Evolutionary conservation across 1,284 basidiomycete species (phyloP).

Genomic region (Lignosus rhinocerotis): DNA sequence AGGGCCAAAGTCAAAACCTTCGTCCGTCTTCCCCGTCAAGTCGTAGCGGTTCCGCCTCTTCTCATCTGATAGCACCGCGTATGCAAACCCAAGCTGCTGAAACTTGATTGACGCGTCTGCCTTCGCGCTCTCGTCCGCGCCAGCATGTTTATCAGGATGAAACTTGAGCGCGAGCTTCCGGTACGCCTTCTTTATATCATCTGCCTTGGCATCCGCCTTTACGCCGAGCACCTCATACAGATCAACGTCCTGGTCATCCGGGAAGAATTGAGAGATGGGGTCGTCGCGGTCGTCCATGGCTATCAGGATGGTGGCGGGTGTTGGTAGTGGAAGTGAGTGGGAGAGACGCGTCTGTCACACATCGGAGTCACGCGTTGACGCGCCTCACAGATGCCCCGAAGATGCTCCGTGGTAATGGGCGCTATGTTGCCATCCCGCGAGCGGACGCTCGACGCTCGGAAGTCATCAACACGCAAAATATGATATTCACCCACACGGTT

Average conservation of each 20-base stretch:
- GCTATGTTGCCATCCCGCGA: constrained; percentile 13
- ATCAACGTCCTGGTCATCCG: constrained; percentile 65
- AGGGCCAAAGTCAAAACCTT: constrained; percentile 69
- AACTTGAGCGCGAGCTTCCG: constrained; percentile 78
- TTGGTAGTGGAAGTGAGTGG: constrained; percentile 9
- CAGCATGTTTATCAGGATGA: constrained; percentile 88
- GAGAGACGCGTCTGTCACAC: constrained; percentile 20
- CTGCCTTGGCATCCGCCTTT: constrained; percentile 49
- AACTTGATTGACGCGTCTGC: constrained; percentile 73
- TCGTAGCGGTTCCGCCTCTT: constrained; percentile 78
- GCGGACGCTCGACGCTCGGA: neutral
- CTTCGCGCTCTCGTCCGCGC: constrained; percentile 59
- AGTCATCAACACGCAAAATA: neutral
- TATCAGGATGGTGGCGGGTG: constrained; percentile 32
- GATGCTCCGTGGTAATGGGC: constrained; percentile 12
- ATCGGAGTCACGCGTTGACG: constrained; percentile 23
- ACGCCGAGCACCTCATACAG: constrained; percentile 76
- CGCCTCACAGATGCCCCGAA: constrained; percentile 14
- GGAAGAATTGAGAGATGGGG: constrained; percentile 79
- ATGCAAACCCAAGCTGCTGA: constrained; percentile 90
- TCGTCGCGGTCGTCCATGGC: constrained; percentile 54
- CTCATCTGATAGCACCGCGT: constrained; percentile 81
- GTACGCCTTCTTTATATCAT: constrained; percentile 84
- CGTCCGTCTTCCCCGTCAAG: constrained; percentile 80
- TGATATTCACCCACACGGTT: neutral